phyloP scores from a whole-genome alignment of 345 rosid species.

The Isatis tinctoria region DNA sequence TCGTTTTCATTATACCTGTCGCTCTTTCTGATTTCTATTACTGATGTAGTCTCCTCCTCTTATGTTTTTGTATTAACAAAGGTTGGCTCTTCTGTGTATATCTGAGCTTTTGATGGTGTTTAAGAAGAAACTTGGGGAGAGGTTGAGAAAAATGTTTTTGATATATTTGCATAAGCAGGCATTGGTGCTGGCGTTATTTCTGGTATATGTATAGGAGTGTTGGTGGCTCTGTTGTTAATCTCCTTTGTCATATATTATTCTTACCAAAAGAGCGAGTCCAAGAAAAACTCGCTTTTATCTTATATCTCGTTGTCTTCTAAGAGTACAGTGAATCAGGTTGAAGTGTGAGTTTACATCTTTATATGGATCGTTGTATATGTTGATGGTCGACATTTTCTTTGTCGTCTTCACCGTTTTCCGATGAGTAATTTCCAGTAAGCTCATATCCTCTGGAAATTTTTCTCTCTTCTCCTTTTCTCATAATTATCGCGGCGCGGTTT shows the following conservation, averaged over 20 bases:
- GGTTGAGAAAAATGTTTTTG: background rate
- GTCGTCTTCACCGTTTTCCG: background rate
- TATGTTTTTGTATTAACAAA: constrained; percentile 55
- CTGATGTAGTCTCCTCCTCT: constrained; percentile 9
- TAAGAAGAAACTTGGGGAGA: too few species aligned
- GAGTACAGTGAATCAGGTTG: background rate
- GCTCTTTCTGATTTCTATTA: background rate
- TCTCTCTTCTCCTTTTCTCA: background rate
- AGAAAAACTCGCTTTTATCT: constrained; percentile 16
- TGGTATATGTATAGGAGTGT: constrained; percentile 56
- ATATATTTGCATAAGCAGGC: constrained; percentile 22
- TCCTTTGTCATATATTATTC: constrained; percentile 40
- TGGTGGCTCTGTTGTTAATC: constrained; percentile 37
- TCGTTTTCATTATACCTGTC: background rate
- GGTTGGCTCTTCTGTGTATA: constrained; percentile 30
- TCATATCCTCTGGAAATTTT: background rate
- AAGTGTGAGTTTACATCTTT: background rate
- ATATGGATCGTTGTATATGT: background rate
- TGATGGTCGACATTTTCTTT: background rate
- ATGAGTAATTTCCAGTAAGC: constrained; percentile 36
- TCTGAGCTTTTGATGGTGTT: constrained; percentile 27
- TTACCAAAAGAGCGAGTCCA: constrained; percentile 51
- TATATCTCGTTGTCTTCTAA: constrained; percentile 41
- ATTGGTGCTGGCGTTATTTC: constrained; percentile 54
- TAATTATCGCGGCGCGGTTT: background rate